phyloP scores from a whole-genome alignment of 495 filamentous ascomycete species.

The Aspergillus affinis region DNA sequence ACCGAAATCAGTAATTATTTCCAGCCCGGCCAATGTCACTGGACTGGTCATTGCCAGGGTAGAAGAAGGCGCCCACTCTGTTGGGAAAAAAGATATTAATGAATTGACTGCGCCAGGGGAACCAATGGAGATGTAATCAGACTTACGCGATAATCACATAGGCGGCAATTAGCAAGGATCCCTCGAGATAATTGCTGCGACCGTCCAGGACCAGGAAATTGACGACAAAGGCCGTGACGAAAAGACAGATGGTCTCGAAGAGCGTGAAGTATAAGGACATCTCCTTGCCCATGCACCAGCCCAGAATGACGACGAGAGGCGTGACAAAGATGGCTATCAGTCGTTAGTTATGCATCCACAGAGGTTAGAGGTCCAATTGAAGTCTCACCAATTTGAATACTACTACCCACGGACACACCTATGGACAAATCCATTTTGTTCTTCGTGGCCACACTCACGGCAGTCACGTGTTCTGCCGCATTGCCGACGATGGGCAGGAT shows the following conservation, averaged over 20 bases:
- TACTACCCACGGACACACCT: constrained; percentile 82
- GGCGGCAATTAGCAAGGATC: constrained; percentile 74
- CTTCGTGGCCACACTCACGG: constrained; percentile 83
- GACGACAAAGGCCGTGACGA: constrained; percentile 82
- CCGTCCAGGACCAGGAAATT: constrained; percentile 90
- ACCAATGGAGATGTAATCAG: too few species aligned
- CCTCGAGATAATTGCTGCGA: constrained; percentile 85
- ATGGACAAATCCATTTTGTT: constrained; percentile 97
- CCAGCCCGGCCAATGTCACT: constrained; percentile 29
- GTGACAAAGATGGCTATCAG: constrained; percentile 81
- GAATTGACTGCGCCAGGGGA: constrained; percentile 9
- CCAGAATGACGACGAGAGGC: constrained; percentile 83
- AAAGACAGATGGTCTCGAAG: constrained; percentile 85
- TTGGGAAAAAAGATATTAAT: not conserved
- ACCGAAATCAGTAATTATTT: not conserved
- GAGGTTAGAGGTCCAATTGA: not conserved
- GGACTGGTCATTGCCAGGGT: constrained; percentile 25
- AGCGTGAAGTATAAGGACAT: constrained; percentile 92
- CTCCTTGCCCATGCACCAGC: constrained; percentile 76
- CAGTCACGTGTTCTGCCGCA: constrained; percentile 88
- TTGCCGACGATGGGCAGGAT: constrained; percentile 90
- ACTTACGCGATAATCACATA: constrained; percentile 61
- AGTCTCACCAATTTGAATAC: constrained; percentile 64
- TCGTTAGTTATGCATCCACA: constrained; percentile 10
- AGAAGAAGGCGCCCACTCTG: constrained; percentile 42